Conservation (phyloP, 306 rosid genomes). For the Inga laurina region DNA sequence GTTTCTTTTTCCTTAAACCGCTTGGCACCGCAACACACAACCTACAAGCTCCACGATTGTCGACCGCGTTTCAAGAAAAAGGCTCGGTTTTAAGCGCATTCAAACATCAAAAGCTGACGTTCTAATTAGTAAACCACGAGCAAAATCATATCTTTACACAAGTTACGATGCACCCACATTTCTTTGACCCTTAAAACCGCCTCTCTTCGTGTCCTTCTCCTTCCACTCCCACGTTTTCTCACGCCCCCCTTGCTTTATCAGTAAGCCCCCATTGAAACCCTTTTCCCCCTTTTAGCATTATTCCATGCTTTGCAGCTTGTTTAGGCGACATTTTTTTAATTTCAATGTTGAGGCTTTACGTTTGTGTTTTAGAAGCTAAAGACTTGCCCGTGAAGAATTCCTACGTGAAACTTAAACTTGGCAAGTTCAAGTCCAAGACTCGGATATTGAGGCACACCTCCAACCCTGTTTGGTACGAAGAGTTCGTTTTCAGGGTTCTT, state of each 20-base stretch:
- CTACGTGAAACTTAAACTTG: conserved; percentile 68
- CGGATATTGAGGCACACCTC: conserved; percentile 45
- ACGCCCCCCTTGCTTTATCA: neutral
- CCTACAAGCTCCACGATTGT: neutral
- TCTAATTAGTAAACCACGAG: neutral
- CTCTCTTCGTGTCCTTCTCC: conserved; percentile 48
- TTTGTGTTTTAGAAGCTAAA: conserved; percentile 69
- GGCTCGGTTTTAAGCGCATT: neutral
- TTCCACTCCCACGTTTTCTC: conserved; percentile 48
- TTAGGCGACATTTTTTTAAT: neutral
- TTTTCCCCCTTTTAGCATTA: neutral
- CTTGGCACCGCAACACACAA: conserved; percentile 19
- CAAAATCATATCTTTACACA: conserved; percentile 28
- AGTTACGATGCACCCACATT: neutral
- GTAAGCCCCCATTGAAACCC: conserved; percentile 34
- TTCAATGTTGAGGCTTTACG: conserved; percentile 54
- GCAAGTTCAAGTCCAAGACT: conserved; percentile 64
- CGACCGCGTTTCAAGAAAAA: neutral
- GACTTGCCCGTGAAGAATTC: conserved; percentile 55
- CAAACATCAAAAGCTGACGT: conserved; percentile 10
- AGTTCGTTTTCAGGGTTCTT: conserved; percentile 63
- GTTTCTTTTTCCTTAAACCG: neutral
- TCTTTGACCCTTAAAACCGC: conserved; percentile 25
- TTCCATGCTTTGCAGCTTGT: neutral
- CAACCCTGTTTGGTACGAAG: conserved; percentile 73